Base-by-base conservation (phyloP, 1,139 yeast genomes). In the Hansenula sp. region DNA sequence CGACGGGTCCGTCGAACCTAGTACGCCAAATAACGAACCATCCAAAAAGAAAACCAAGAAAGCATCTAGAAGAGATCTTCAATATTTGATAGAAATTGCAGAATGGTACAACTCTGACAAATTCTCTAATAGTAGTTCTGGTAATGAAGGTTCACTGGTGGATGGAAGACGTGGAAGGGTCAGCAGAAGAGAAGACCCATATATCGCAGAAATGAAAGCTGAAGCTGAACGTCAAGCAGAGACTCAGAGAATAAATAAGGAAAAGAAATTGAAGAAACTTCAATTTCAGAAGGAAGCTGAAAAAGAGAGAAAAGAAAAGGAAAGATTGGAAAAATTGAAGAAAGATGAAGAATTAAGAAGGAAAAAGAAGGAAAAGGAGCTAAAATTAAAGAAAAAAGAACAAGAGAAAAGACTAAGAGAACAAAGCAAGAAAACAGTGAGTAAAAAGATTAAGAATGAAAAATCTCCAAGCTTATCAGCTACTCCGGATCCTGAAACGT, bases 91-190 rank as follows among this genome's bases (percentile, higher is more conserved):
- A 2, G 31, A 29, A 14, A 12, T 19, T 19, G 32, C 22, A 2
- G 19, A 29, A 19, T 29, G 32, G 32, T 29, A 29, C n/a, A 19
- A 7, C 13, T 19, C 22, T 12, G 5, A 6, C 9, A 7, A 24
- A 24, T 29, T 29, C 12, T n/a, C 20, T 19, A 11, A 13, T 11
- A 14, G 11, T n/a, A 26, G 21, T 16, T 14, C 11, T 22, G 28
- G 24, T 31, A 22, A 34, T 16, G 13, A 37, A 42, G 32, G 25
- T 29, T 17, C 37, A 38, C 18, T 34, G 40, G 19, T 17, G 25
- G 19, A 33, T 33, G 37, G 29, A 36, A 32, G 43, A 40, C 28
- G 32, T 29, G 17, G 32, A 36, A 34, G 32, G 24, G 22, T 36
- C 26, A 19, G 22, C 16, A 34, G 32, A 31, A 19, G n/a, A 7